Evolutionary conservation across 108 stramenopile genomes (phyloP).

Genomic region (Cyclotella atomus): DNA sequence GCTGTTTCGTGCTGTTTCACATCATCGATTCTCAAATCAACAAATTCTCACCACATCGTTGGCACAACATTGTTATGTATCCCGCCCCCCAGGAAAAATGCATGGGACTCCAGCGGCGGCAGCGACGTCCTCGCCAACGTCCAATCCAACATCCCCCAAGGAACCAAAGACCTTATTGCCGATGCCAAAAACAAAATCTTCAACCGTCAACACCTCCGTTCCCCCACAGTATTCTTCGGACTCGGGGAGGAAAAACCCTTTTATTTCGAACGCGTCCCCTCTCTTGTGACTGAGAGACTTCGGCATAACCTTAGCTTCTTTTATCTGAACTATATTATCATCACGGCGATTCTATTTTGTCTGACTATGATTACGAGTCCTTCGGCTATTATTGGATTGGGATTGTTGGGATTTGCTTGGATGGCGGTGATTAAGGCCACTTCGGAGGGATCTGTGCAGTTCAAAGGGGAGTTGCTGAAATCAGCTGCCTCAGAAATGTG

Average conservation of each 20-base stretch:
- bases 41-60: not conserved
- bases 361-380: slow-evolving; percentile 79
- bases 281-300: slow-evolving; percentile 71
- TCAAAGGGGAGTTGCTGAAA: too few relatives aligned
- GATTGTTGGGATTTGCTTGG: slow-evolving; percentile 77
- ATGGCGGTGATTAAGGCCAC: slow-evolving; percentile 72
- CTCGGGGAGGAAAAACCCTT: slow-evolving; percentile 87
- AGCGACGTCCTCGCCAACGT: slow-evolving; percentile 63
- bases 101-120: slow-evolving; percentile 79
- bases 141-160: slow-evolving; percentile 72
- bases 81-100: slow-evolving; percentile 69
- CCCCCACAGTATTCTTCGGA: slow-evolving; percentile 78
- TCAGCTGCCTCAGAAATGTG: too few relatives aligned
- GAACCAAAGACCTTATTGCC: slow-evolving; percentile 72
- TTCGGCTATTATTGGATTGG: slow-evolving; percentile 78
- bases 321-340: slow-evolving; percentile 82
- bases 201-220: slow-evolving; percentile 71
- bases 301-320: slow-evolving; percentile 88
- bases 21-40: too few relatives aligned
- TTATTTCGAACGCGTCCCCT: slow-evolving; percentile 79
- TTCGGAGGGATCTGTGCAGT: slow-evolving; percentile 53
- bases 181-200: slow-evolving; percentile 66
- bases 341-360: slow-evolving; percentile 69
- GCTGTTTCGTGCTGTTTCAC: not conserved
- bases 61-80: not conserved